These are phyloP conservation scores for Yarrowia sp. DNA, from an alignment of 805 yeast species.

Conservation along the genomic window DNA sequence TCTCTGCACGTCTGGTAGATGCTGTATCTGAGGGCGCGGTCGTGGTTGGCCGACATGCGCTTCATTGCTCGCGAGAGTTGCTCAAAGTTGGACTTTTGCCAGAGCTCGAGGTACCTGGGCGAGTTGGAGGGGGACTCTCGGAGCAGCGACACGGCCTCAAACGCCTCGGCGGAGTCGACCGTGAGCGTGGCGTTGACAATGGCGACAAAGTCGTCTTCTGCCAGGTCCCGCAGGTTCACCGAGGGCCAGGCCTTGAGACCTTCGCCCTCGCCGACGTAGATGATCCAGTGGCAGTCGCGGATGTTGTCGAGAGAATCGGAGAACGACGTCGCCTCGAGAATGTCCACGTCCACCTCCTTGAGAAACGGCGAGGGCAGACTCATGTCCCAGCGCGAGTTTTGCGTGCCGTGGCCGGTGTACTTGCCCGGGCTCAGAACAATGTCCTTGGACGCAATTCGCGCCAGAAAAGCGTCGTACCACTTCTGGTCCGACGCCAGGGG, in stretches of 20 bases:
- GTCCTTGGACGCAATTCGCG: slow-evolving; percentile 39
- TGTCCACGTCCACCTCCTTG: slow-evolving; percentile 34
- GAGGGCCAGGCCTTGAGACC: slow-evolving; percentile 22
- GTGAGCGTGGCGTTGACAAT: not conserved
- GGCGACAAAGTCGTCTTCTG: slow-evolving; percentile 33
- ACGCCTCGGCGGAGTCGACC: slow-evolving; percentile 11
- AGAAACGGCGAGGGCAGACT: slow-evolving; percentile 34
- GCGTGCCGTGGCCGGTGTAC: slow-evolving; percentile 36
- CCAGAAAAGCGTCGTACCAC: slow-evolving; percentile 36
- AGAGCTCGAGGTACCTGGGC: slow-evolving; percentile 31
- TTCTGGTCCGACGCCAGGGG: slow-evolving; percentile 37
- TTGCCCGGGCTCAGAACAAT: slow-evolving; percentile 33
- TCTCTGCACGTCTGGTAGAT: slow-evolving; percentile 15
- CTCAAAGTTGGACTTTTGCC: slow-evolving; percentile 33
- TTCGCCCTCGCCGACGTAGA: slow-evolving; percentile 30
- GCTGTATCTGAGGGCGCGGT: slow-evolving; percentile 8
- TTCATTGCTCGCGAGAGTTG: slow-evolving; percentile 27
- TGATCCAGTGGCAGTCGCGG: slow-evolving; percentile 35
- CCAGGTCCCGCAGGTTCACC: slow-evolving; percentile 27
- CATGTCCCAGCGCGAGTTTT: slow-evolving; percentile 38
- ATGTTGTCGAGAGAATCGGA: slow-evolving; percentile 37
- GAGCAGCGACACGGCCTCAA: slow-evolving; percentile 29
- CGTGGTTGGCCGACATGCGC: slow-evolving; percentile 23
- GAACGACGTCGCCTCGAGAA: slow-evolving; percentile 37
- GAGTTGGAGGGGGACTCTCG: slow-evolving; percentile 36